Percentiles rank a stretch among this genome's conserved stretches.
These are phyloP conservation scores for Saccharum spontaneum DNA, from an alignment of 176 grass and related monocot genomes.

Conservation along the genomic window DNA sequence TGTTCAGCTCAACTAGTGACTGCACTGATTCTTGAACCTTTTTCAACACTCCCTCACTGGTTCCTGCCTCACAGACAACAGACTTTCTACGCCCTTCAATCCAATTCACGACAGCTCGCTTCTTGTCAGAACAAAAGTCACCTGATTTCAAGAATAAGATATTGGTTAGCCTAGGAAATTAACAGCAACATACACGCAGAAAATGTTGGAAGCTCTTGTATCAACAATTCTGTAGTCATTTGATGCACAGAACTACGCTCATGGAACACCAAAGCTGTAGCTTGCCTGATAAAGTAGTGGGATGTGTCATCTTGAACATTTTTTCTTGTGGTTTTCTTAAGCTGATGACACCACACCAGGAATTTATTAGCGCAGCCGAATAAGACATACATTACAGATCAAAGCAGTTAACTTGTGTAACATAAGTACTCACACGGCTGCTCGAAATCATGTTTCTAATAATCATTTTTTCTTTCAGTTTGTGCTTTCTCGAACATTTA, in stretches of 20 bases:
- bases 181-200: not conserved
- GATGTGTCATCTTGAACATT: constrained; percentile 3
- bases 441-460: not conserved
- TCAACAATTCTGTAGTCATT: not conserved
- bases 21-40: constrained; percentile 87
- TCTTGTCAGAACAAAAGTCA: constrained; percentile 92
- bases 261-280: not conserved
- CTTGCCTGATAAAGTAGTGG: not conserved
- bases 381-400: not conserved
- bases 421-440: not conserved
- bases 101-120: constrained; percentile 84
- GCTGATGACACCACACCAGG: not conserved
- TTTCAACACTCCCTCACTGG: constrained; percentile 77
- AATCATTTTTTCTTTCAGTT: not conserved
- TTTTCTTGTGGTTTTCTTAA: not conserved
- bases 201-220: not conserved
- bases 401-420: not conserved
- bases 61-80: constrained; percentile 79
- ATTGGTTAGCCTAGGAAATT: not conserved
- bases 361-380: not conserved
- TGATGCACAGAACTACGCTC: not conserved
- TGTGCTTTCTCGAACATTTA: constrained; percentile 12
- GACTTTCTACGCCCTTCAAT: constrained; percentile 86
- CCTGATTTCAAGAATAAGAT: constrained; percentile 44
- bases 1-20: constrained; percentile 83